Conservation (phyloP, 768 basidiomycete species). For the Podaxis rugospora region DNA sequence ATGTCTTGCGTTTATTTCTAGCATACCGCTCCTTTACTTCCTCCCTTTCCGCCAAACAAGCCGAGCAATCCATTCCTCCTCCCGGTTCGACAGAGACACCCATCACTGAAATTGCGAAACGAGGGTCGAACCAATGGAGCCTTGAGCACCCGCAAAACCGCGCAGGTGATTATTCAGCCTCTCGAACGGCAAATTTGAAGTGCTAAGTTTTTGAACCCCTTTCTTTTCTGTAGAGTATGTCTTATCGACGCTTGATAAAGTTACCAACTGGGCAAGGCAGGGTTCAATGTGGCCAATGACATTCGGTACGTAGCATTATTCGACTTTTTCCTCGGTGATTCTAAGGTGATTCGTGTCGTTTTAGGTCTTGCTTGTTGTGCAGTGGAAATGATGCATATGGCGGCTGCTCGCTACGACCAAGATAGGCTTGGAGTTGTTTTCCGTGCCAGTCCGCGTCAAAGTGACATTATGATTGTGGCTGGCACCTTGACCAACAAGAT, state of each 20-base stretch:
- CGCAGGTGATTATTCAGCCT: constrained; percentile 54
- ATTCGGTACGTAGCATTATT: constrained; percentile 47
- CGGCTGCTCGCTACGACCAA: constrained; percentile 97
- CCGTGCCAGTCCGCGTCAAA: constrained; percentile 97
- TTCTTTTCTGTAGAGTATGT: constrained; percentile 75
- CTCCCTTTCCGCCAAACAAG: constrained; percentile 36
- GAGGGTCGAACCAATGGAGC: constrained; percentile 79
- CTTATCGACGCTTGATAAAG: constrained; percentile 91
- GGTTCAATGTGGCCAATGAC: constrained; percentile 99
- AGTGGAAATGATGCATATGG: constrained; percentile 99
- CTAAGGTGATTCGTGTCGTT: constrained; percentile 3
- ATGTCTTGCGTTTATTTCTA: constrained; percentile 10
- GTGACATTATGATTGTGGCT: constrained; percentile 98
- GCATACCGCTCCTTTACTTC: constrained; percentile 50
- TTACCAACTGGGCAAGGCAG: constrained; percentile 96
- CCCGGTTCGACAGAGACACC: constrained; percentile 42
- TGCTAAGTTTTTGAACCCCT: not conserved
- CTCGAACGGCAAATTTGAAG: not conserved
- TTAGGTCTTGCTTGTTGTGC: constrained; percentile 96
- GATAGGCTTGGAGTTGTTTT: constrained; percentile 97
- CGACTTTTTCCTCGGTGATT: constrained; percentile 3
- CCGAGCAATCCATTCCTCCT: constrained; percentile 28
- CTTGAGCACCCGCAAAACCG: constrained; percentile 87
- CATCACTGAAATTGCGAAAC: constrained; percentile 68
- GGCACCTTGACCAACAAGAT: constrained; percentile 99